Percentiles rank a stretch among this genome's conserved stretches.
phyloP scores from a whole-genome alignment of 2,329 filamentous ascomycete genomes.

The Aureobasidium melanogenum region DNA sequence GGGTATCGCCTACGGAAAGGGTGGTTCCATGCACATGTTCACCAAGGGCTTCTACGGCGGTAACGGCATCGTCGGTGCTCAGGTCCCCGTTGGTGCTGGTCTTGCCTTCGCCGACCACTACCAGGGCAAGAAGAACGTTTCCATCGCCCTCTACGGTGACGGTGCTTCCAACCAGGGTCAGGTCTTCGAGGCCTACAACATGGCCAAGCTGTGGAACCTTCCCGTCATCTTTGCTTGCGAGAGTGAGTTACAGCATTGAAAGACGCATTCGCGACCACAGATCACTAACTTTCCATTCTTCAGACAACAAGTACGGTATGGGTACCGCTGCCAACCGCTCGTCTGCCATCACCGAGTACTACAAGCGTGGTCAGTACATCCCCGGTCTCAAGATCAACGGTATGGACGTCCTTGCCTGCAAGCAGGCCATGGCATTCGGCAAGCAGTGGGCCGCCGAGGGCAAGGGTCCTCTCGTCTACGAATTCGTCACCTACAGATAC shows the following conservation, averaged over 20 bases:
- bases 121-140: conserved; percentile 73
- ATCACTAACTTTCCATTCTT: conserved; percentile 16
- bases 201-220: conserved; percentile 98
- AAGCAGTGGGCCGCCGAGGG: conserved; percentile 76
- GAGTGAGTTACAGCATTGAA: conserved; percentile 52
- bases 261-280: too few relatives aligned
- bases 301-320: conserved; percentile 99
- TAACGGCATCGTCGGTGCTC: conserved; percentile 97
- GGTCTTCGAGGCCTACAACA: conserved; percentile 99
- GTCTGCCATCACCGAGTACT: conserved; percentile 96
- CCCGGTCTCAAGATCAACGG: conserved; percentile 98
- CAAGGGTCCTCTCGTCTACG: conserved; percentile 90
- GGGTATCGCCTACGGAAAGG: conserved; percentile 97
- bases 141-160: conserved; percentile 89
- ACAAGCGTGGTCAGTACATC: conserved; percentile 99
- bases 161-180: conserved; percentile 98
- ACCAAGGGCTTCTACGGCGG: conserved; percentile 94
- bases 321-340: conserved; percentile 91
- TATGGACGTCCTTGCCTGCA: conserved; percentile 97
- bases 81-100: conserved; percentile 94
- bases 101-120: conserved; percentile 97
- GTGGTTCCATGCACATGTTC: conserved; percentile 99
- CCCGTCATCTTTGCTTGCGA: conserved; percentile 95
- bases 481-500: conserved; percentile 99
- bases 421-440: conserved; percentile 88